phyloP scores from a whole-genome alignment of 2,329 filamentous ascomycete species.

The Podosphaera fusca region DNA sequence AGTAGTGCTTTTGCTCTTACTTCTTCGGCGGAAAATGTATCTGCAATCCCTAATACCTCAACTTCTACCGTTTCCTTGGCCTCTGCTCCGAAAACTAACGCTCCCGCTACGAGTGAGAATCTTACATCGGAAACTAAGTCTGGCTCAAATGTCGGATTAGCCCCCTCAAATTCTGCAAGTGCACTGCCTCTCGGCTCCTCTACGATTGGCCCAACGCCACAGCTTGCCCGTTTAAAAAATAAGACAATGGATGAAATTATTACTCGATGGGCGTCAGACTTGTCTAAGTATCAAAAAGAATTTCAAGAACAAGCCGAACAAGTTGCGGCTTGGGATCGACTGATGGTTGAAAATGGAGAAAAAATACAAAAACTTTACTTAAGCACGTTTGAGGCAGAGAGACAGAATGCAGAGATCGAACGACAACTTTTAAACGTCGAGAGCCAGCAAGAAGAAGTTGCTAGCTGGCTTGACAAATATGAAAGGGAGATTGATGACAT shows the following conservation, averaged over 20 bases:
- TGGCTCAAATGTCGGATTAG: not conserved
- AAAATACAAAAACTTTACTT: conserved; percentile 88
- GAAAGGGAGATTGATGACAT: conserved; percentile 80
- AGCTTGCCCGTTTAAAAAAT: conserved; percentile 80
- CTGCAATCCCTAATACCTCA: conserved; percentile 12
- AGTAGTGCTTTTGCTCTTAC: not conserved
- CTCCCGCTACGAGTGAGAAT: not conserved
- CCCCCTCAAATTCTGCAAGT: conserved; percentile 14
- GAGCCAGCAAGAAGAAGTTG: conserved; percentile 76
- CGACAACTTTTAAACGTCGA: conserved; percentile 76
- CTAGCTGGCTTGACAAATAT: conserved; percentile 71
- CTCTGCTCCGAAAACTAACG: not conserved
- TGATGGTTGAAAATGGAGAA: conserved; percentile 79
- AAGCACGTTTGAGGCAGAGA: conserved; percentile 80
- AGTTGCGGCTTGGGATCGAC: conserved; percentile 69
- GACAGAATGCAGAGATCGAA: conserved; percentile 82
- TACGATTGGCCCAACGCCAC: conserved; percentile 58
- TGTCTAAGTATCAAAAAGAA: conserved; percentile 90
- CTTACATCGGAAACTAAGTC: not conserved
- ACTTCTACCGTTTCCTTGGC: conserved; percentile 12
- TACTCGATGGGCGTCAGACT: conserved; percentile 82
- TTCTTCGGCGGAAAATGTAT: not conserved
- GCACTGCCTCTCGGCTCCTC: conserved; percentile 37
- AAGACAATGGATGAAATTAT: conserved; percentile 99
- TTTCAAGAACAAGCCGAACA: conserved; percentile 79